phyloP scores from a whole-genome alignment of 495 filamentous ascomycete species.

The Xylaria bambusicola region DNA sequence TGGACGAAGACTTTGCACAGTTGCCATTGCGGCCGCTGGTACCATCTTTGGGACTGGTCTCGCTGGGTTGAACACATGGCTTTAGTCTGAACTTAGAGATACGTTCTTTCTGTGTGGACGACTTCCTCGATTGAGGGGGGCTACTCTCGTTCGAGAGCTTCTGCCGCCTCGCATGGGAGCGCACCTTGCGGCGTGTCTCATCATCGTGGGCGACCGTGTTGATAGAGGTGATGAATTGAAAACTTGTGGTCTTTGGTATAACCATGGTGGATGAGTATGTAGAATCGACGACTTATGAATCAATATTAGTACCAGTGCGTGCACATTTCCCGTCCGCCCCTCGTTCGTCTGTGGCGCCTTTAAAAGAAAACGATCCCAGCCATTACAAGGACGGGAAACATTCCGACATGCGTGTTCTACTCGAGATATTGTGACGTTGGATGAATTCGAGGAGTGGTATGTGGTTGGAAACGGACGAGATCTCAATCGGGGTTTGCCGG shows the following conservation, averaged over 20 bases:
- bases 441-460: not conserved
- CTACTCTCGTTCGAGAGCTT: conserved; percentile 29
- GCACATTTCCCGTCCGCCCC: not conserved
- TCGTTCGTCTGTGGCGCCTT: not conserved
- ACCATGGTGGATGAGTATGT: conserved; percentile 13
- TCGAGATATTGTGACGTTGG: not conserved
- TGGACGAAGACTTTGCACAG: conserved; percentile 2
- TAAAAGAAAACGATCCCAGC: conserved; percentile 1
- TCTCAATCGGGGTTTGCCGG: conserved; percentile 10
- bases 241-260: conserved; percentile 21
- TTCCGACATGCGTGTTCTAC: conserved; percentile 6
- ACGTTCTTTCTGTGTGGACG: conserved; percentile 31
- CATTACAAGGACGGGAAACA: not conserved
- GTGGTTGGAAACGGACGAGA: conserved; percentile 13
- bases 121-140: conserved; percentile 27
- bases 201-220: conserved; percentile 36
- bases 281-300: not conserved
- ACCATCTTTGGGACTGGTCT: not conserved
- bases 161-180: conserved; percentile 33
- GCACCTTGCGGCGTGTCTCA: conserved; percentile 35
- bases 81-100: conserved; percentile 35
- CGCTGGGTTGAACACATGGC: conserved; percentile 12
- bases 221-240: conserved; percentile 38
- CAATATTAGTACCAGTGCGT: not conserved
- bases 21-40: conserved; percentile 1